These are phyloP conservation scores for Maudiozyma bulderi DNA, from an alignment of 805 yeast species.

Conservation along the genomic window DNA sequence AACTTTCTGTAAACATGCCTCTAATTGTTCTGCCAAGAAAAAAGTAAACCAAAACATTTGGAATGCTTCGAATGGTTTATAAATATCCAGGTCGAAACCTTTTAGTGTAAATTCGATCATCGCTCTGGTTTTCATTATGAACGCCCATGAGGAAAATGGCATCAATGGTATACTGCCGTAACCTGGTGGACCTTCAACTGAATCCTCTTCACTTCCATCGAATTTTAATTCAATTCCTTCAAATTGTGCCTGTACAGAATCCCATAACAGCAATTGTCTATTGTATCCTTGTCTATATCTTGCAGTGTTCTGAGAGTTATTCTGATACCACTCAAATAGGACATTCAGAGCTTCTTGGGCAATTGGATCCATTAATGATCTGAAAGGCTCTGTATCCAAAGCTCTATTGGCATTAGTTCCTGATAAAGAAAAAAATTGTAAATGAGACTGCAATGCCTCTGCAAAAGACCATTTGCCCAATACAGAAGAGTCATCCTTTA, in stretches of 20 bases:
- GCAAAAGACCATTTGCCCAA: slow-evolving; percentile 40
- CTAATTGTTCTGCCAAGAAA: slow-evolving; percentile 42
- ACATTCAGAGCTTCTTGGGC: slow-evolving; percentile 41
- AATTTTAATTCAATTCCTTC: slow-evolving; percentile 50
- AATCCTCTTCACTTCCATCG: slow-evolving; percentile 21
- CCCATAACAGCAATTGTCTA: slow-evolving; percentile 53
- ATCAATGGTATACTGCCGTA: slow-evolving; percentile 34
- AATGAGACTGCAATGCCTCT: slow-evolving; percentile 32
- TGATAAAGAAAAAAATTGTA: slow-evolving; percentile 32
- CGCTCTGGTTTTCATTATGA: slow-evolving; percentile 49
- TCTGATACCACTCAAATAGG: slow-evolving; percentile 35
- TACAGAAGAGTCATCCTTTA: slow-evolving; percentile 53
- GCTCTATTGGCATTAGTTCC: slow-evolving; percentile 6
- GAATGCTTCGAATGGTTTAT: slow-evolving; percentile 59
- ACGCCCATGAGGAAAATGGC: slow-evolving; percentile 65
- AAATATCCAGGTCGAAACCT: slow-evolving; percentile 69
- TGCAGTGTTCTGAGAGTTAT: slow-evolving; percentile 57
- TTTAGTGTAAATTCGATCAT: slow-evolving; percentile 67
- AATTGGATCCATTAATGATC: slow-evolving; percentile 8
- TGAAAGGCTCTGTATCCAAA: not conserved
- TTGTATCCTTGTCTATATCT: slow-evolving; percentile 71
- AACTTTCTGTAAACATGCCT: slow-evolving; percentile 32
- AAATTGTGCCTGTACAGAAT: slow-evolving; percentile 66
- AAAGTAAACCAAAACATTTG: slow-evolving; percentile 61
- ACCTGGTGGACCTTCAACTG: slow-evolving; percentile 6